Evolutionary conservation across 139 green algal species (phyloP), one percentile per base, ranked within the genome.

Genomic region (Desmodesmus armatus): DNA sequence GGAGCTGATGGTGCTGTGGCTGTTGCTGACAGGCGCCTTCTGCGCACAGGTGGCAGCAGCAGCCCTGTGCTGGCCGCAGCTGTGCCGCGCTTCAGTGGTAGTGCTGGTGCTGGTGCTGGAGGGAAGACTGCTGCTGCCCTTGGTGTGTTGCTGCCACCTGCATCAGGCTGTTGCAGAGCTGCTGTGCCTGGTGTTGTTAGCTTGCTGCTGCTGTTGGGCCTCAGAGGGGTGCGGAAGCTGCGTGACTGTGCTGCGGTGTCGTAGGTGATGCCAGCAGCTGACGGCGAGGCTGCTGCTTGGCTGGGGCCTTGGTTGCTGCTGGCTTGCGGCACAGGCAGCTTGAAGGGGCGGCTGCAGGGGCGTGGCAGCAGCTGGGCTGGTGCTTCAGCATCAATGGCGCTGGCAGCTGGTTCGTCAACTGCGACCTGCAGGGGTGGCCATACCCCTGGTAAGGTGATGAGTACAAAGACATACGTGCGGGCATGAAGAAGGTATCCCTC

Each of bases 321-420:
- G 4, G n/a, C 37, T n/a, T 49, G 73, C 47, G 67, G 47, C 21
- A 80, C 49, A 33, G 73, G 73, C 5, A 80, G 49, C 73, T 67
- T 80, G 17, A 80, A 80, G 2, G 73, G 49, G 3, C 31, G 47
- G 73, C 29, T 67, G 31, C 40, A 21, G 44, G 72, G 29, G 1
- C 43, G 63, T 69, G 60, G 25, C 19, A n/a, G 3, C 9, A 31
- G 21, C 25, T n/a, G n/a, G n/a, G n/a, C n/a, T n/a, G n/a, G n/a
- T n/a, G n/a, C n/a, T n/a, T n/a, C n/a, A n/a, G n/a, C n/a, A n/a
- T 15, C 25, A 37, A 27, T 69, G 19, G 60, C 33, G 17, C 4
- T 33, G 60, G 19, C 9, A n/a, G 9, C 25, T 7, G 19, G 21
- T 27, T 31, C 9, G 33, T n/a, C 60, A n/a, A 7, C 60, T 35